Evolutionary conservation across 305 asterid species (phyloP), one percentile per base, ranked within the genome.

Genomic region (Fraxinus greggii): DNA sequence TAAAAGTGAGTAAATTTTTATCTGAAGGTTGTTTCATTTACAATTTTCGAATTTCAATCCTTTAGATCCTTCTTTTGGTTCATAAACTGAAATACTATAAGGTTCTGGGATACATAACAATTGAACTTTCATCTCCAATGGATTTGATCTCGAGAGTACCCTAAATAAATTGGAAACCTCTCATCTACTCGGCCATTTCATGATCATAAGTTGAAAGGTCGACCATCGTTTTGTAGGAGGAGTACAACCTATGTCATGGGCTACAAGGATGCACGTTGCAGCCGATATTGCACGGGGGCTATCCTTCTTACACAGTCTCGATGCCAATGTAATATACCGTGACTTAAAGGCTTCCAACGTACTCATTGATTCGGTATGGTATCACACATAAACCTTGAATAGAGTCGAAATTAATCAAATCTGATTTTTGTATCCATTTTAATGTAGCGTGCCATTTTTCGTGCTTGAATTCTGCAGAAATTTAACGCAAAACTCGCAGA

Each of bases 301-400:
- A 75, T 82, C 97, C 15, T 95, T 90, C 91, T 85, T 95, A 63
- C 98, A 95, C 42, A 82, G 91, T 81, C 83, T 95, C 51, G 94
- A 90, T 54, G 88, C 94, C 79, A 95, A 92, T 81, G 92, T 95
- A 73, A 90, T 93, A 85, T 92, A 91, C 81, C 90, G 98, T 4
- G 98, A 95, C 88, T 85, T 95, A 75, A 95, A 95, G 91, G 96
- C 98, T n/a, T 90, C 98, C 1, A 95, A 93, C 78, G 87, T 95
- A 9, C 92, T 95, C 76, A 92, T 95, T 74, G 97, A 95, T 84
- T 92, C 98, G 80, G 98, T 94, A 89, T 29, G 83, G 1, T 10
- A 61, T 13, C 13, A 19, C 17, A 10, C 38, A 59, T 12, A 1
- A 61, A 29, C 36, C 19, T 75, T 8, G 7, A 17, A 40, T 38